A percentile compares a stretch with the other conserved stretches of the same genome.
phyloP scores from a whole-genome alignment of 1,139 yeast species.

The Geotrichum reessii region DNA sequence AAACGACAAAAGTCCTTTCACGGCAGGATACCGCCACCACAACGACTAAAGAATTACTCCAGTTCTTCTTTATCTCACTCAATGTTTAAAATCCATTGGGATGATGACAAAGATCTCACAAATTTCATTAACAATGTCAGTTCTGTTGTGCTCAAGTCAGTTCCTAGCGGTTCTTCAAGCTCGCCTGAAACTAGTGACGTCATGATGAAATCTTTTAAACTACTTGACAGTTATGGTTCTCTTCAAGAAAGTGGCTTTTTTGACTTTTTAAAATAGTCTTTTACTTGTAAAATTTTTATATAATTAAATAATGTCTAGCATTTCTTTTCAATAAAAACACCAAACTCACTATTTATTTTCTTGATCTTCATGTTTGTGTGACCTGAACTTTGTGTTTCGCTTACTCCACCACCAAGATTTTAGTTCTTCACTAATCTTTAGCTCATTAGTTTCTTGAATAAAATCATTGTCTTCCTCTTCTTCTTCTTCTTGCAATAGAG shows the following conservation, averaged over 20 bases:
- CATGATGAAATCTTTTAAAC: not conserved
- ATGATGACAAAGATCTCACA: not conserved
- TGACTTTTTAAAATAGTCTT: not conserved
- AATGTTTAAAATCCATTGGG: not conserved
- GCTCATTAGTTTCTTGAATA: conserved; percentile 10
- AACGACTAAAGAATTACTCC: not conserved
- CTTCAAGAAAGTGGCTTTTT: not conserved
- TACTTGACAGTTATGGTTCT: not conserved
- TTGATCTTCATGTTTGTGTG: not conserved
- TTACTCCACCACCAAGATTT: conserved; percentile 19
- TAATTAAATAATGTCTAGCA: not conserved
- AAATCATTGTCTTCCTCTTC: conserved; percentile 19
- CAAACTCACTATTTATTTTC: not conserved
- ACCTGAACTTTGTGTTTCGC: conserved; percentile 13
- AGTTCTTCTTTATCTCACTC: not conserved
- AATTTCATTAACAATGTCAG: not conserved
- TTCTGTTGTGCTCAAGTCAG: not conserved
- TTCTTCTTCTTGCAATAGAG: conserved; percentile 16
- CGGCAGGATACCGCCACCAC: not conserved
- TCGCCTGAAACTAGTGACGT: not conserved
- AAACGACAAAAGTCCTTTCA: not conserved
- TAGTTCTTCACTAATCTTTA: conserved; percentile 16
- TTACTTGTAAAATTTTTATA: not conserved
- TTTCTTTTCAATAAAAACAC: not conserved
- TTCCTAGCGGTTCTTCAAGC: not conserved